Percentiles rank a stretch among this genome's conserved stretches.
Evolutionary conservation across 2,329 filamentous ascomycete species (phyloP).

Genomic region (Hypocreales sp.): DNA sequence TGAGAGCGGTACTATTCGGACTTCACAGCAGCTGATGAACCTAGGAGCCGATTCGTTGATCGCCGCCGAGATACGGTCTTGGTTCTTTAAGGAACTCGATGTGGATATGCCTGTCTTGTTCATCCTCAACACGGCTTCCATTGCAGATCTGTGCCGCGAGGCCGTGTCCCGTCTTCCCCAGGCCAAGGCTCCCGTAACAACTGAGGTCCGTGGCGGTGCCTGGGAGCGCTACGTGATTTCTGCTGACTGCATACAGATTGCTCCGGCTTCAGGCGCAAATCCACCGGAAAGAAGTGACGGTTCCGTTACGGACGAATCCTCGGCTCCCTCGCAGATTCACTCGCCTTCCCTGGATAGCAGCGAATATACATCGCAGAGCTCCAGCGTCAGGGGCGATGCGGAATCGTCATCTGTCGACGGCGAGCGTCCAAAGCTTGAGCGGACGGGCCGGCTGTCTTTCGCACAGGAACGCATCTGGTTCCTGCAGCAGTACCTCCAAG

Average conservation of each 20-base stretch:
- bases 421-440: not conserved
- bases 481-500: constrained; percentile 13
- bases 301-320: not conserved
- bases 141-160: constrained; percentile 4
- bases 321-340: too few relatives aligned
- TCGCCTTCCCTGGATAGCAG: not conserved
- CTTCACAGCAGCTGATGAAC: constrained; percentile 3
- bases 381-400: not conserved
- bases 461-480: constrained; percentile 27
- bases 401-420: not conserved
- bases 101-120: constrained; percentile 30
- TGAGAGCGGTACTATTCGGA: not conserved
- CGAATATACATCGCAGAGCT: not conserved
- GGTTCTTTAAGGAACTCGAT: constrained; percentile 28
- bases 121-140: constrained; percentile 7
- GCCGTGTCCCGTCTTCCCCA: constrained; percentile 2
- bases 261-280: too few relatives aligned
- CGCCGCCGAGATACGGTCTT: constrained; percentile 25
- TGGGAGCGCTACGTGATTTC: too few relatives aligned
- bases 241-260: too few relatives aligned
- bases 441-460: constrained; percentile 17
- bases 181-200: too few relatives aligned
- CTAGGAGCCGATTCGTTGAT: constrained; percentile 16
- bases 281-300: too few relatives aligned
- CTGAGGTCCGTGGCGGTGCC: too few relatives aligned